These are phyloP conservation scores for Tricladium varicosporioides DNA, from an alignment of 2,329 filamentous ascomycete species.

Conservation along the genomic window DNA sequence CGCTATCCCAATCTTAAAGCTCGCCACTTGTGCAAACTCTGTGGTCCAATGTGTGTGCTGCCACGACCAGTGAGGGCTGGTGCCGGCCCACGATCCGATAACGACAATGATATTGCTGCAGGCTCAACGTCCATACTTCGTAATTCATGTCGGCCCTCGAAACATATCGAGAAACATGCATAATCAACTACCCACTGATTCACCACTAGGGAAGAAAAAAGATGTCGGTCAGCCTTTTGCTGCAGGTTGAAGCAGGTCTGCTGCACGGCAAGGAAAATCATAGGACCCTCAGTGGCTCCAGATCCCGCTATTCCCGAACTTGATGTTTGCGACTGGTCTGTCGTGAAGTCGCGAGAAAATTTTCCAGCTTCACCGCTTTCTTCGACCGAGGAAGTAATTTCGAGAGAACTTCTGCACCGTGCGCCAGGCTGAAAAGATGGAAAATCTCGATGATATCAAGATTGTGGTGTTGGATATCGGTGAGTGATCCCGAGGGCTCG, in stretches of 20 bases:
- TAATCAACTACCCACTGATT: conserved; percentile 2
- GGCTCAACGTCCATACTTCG: not conserved
- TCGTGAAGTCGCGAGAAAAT: conserved; percentile 7
- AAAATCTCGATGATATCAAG: conserved; percentile 9
- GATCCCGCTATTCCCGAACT: conserved; percentile 22
- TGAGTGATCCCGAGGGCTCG: conserved; percentile 21
- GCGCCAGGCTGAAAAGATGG: not conserved
- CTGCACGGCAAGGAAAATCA: conserved; percentile 4
- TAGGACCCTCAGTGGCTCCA: conserved; percentile 12
- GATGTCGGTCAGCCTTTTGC: conserved; percentile 1
- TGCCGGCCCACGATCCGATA: not conserved
- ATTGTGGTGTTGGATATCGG: conserved; percentile 35
- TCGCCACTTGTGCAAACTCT: not conserved
- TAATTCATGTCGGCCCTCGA: not conserved
- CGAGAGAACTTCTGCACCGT: not conserved
- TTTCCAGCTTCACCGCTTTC: conserved; percentile 22
- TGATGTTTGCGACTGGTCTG: conserved; percentile 19
- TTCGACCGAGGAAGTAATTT: conserved; percentile 1
- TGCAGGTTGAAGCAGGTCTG: not conserved
- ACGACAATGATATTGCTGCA: not conserved
- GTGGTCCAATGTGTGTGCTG: not conserved
- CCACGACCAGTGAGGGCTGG: not conserved
- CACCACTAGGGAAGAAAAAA: not conserved
- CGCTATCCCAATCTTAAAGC: conserved; percentile 27
- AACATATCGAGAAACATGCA: conserved; percentile 1